These are phyloP conservation scores for Zymoseptoria ardabiliae DNA, from an alignment of 2,329 filamentous ascomycete genomes.

Conservation along the genomic window DNA sequence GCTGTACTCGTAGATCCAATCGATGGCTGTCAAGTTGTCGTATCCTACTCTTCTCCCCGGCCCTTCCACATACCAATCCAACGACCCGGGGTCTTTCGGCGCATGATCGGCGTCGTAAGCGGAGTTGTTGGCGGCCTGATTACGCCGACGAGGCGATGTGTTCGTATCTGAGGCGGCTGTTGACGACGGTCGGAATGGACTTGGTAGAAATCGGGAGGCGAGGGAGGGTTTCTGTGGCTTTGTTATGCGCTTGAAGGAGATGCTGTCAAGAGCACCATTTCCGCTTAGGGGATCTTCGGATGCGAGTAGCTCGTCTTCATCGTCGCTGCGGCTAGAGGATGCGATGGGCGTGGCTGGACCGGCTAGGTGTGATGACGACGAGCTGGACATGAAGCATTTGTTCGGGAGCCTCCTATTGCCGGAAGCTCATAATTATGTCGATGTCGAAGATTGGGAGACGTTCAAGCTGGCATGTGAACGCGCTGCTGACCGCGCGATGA, in stretches of 20 bases:
- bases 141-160: constrained; percentile 24
- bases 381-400: constrained; percentile 31
- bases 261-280: constrained; percentile 25
- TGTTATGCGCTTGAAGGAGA: constrained; percentile 67
- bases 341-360: constrained; percentile 34
- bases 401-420: background rate
- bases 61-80: constrained; percentile 85
- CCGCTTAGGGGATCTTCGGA: constrained; percentile 27
- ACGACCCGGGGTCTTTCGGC: constrained; percentile 37
- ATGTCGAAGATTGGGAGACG: background rate
- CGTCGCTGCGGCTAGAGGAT: constrained; percentile 39
- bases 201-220: constrained; percentile 40
- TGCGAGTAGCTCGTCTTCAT: constrained; percentile 30
- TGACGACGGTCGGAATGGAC: constrained; percentile 30
- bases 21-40: constrained; percentile 92
- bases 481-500: background rate
- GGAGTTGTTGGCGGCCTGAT: constrained; percentile 25
- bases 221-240: constrained; percentile 37
- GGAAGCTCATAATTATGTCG: background rate
- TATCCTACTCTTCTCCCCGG: constrained; percentile 87
- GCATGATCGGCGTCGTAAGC: constrained; percentile 34
- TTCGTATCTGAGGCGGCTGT: constrained; percentile 20
- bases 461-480: background rate
- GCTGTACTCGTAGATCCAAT: constrained; percentile 99
- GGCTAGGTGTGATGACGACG: constrained; percentile 22